Percentiles rank a stretch among this genome's conserved stretches.
These are phyloP conservation scores for Arctium lappa DNA, from an alignment of 129 eudicot species.

Conservation along the genomic window DNA sequence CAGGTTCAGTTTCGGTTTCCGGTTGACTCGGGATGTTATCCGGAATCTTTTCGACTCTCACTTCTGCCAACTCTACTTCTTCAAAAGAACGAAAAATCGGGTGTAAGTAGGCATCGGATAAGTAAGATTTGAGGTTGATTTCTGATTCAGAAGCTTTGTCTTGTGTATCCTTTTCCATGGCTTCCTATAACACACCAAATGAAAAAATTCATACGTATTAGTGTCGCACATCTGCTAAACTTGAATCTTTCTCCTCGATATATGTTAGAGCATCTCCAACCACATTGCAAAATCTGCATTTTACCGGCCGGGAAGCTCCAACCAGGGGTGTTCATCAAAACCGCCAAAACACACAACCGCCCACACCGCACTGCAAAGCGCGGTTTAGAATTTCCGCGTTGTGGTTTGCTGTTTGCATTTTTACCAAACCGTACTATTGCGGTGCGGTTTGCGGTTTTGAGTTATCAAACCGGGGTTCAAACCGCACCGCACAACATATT, in stretches of 20 bases:
- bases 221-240: not conserved
- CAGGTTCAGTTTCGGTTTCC: constrained; percentile 16
- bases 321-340: too few relatives aligned
- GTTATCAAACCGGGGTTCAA: too few relatives aligned
- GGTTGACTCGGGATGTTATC: constrained; percentile 36
- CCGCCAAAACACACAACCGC: too few relatives aligned
- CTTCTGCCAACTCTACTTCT: constrained; percentile 69
- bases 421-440: too few relatives aligned
- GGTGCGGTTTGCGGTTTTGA: too few relatives aligned
- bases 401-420: too few relatives aligned
- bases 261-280: not conserved
- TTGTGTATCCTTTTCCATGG: constrained; percentile 67
- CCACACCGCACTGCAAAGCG: too few relatives aligned
- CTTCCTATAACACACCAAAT: constrained; percentile 56
- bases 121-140: constrained; percentile 59
- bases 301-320: too few relatives aligned
- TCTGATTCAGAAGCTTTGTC: constrained; percentile 54
- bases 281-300: too few relatives aligned
- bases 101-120: constrained; percentile 86
- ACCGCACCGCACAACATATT: too few relatives aligned
- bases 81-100: constrained; percentile 82
- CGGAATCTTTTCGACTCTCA: constrained; percentile 53
- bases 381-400: too few relatives aligned
- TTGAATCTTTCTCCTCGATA: too few relatives aligned
- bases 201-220: not conserved